Evolutionary conservation across 129 eudicot genomes (phyloP).

Genomic region (Flaveria linearis): DNA sequence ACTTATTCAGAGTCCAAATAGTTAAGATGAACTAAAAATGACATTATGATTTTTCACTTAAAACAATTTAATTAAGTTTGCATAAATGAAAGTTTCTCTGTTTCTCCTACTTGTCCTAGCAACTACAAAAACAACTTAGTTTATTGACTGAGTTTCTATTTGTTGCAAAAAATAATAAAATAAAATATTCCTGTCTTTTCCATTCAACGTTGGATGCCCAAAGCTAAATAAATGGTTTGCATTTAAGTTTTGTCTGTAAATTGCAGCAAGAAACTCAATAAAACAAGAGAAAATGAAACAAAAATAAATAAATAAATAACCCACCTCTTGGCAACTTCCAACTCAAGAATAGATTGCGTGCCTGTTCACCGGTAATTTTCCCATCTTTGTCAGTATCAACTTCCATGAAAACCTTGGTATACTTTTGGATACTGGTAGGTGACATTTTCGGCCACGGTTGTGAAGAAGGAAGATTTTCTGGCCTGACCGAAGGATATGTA

Average conservation of each 20-base stretch:
- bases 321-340: constrained; percentile 92
- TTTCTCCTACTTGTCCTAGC: not conserved
- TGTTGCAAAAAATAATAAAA: not conserved
- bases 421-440: constrained; percentile 69
- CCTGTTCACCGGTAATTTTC: constrained; percentile 87
- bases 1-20: not conserved
- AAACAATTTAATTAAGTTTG: not conserved
- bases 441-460: constrained; percentile 80
- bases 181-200: not conserved
- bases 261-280: constrained; percentile 5
- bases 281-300: not conserved
- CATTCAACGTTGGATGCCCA: not conserved
- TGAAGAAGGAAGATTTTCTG: constrained; percentile 29
- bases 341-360: constrained; percentile 83
- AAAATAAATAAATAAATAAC: not conserved
- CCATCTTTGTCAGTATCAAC: constrained; percentile 94
- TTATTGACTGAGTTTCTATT: not conserved
- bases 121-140: not conserved
- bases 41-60: not conserved
- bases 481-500: not conserved
- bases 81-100: not conserved
- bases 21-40: not conserved
- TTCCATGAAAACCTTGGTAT: constrained; percentile 78
- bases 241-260: constrained; percentile 15
- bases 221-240: constrained; percentile 1